These are phyloP conservation scores for Acacia confusa DNA, from an alignment of 306 rosid genomes.

Conservation along the genomic window DNA sequence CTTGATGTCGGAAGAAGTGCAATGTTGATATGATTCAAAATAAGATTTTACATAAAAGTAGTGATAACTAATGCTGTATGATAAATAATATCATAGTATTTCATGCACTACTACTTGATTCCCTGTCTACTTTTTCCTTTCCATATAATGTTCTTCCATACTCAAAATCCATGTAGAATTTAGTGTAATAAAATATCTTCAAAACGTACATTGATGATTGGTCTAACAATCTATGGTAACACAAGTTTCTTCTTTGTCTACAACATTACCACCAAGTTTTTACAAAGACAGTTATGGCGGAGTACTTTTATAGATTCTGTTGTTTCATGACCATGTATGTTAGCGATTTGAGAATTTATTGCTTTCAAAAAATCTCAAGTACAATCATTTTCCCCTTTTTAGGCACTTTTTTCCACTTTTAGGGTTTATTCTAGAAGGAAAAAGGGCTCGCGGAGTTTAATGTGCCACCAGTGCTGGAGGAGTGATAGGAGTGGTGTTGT, in stretches of 20 bases:
- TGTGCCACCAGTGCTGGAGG: constrained; percentile 64
- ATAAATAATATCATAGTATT: neutral
- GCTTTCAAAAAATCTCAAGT: constrained; percentile 2
- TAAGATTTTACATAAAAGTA: neutral
- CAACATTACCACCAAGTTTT: neutral
- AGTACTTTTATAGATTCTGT: neutral
- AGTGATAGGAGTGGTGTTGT: constrained; percentile 42
- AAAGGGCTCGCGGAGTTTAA: constrained; percentile 33
- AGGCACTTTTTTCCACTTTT: constrained; percentile 28
- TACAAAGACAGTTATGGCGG: constrained; percentile 1
- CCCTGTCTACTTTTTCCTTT: neutral
- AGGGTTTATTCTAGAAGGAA: constrained; percentile 42
- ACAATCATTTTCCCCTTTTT: neutral
- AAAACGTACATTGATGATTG: neutral
- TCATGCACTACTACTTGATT: neutral
- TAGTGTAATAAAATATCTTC: neutral
- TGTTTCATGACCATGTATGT: constrained; percentile 8
- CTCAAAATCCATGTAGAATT: neutral
- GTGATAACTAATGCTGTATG: neutral
- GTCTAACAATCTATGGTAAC: neutral
- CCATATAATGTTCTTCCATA: neutral
- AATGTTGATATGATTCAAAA: neutral
- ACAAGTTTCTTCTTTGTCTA: neutral
- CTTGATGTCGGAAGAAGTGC: neutral
- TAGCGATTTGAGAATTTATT: constrained; percentile 10